A percentile compares a stretch with the other conserved stretches of the same genome.
Evolutionary conservation across 441 rosid genomes (phyloP).

Genomic region (Populus hybrid): DNA sequence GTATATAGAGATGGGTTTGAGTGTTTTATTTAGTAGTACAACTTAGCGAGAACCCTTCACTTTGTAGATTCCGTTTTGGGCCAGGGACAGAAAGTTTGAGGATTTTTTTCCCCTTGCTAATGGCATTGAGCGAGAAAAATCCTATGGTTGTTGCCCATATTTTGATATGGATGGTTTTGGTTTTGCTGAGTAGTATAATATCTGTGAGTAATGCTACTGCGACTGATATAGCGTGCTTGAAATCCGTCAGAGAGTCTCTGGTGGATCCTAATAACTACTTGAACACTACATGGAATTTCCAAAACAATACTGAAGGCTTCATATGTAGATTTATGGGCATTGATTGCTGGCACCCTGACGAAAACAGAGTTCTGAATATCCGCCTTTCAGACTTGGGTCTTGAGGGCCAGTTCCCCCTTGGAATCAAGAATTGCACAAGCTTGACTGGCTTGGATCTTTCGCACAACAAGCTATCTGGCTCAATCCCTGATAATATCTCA

Average conservation of each 20-base stretch:
- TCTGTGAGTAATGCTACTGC: not conserved
- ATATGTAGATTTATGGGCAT: conserved; percentile 69
- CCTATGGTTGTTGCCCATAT: not conserved
- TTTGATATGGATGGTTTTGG: not conserved
- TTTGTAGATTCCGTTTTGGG: not conserved
- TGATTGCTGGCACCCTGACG: conserved; percentile 86
- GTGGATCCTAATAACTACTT: conserved; percentile 39
- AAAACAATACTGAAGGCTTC: conserved; percentile 48
- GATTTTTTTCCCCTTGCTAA: no score
- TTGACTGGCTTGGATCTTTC: conserved; percentile 31
- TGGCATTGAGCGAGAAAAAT: not conserved
- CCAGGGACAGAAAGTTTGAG: not conserved
- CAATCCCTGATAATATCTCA: conserved; percentile 28
- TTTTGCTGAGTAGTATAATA: not conserved
- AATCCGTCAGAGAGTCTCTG: conserved; percentile 9
- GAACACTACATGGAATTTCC: conserved; percentile 50
- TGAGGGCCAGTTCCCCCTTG: conserved; percentile 58
- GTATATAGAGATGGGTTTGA: not conserved
- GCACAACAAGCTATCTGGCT: conserved; percentile 29
- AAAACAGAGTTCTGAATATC: conserved; percentile 64
- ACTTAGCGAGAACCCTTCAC: not conserved
- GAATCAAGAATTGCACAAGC: conserved; percentile 29
- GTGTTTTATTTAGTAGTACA: not conserved
- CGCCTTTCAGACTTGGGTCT: conserved; percentile 61
- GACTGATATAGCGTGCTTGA: conserved; percentile 13